Conservation (phyloP, 768 basidiomycete genomes). For the Suillus occidentalis region DNA sequence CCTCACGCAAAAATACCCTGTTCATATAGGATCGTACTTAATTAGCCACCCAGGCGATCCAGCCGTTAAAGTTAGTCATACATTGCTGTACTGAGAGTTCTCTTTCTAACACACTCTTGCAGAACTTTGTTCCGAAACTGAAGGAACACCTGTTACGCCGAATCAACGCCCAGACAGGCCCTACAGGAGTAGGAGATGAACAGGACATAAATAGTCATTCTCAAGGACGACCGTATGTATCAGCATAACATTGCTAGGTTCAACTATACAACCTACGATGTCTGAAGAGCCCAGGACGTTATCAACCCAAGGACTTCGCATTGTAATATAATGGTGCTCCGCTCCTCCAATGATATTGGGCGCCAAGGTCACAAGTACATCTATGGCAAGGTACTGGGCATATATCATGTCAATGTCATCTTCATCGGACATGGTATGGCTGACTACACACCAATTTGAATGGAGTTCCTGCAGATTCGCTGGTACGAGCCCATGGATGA, state of each 20-base stretch:
- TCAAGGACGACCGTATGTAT: background rate
- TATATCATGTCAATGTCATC: slow-evolving; percentile 4
- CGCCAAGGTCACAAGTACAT: background rate
- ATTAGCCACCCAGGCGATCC: background rate
- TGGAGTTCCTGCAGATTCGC: slow-evolving; percentile 5
- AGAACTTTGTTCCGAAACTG: slow-evolving; percentile 10
- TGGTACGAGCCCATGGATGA: slow-evolving; percentile 1
- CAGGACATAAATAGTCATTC: slow-evolving; percentile 30
- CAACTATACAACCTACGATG: slow-evolving; percentile 5
- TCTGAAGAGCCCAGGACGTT: background rate
- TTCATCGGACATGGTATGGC: background rate
- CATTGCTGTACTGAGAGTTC: no score
- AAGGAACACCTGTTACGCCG: slow-evolving; percentile 10
- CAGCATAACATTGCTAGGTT: background rate
- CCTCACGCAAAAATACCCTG: slow-evolving; percentile 10
- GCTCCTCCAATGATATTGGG: background rate
- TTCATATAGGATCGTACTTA: slow-evolving; percentile 14
- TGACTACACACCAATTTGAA: background rate
- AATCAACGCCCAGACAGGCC: slow-evolving; percentile 12
- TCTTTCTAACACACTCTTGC: slow-evolving; percentile 4
- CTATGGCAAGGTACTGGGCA: slow-evolving; percentile 4
- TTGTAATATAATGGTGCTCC: background rate
- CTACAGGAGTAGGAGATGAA: slow-evolving; percentile 40
- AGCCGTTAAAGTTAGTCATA: background rate
- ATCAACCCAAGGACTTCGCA: background rate